These are phyloP conservation scores for Evernia prunastri DNA, from an alignment of 495 filamentous ascomycete genomes.

Conservation along the genomic window DNA sequence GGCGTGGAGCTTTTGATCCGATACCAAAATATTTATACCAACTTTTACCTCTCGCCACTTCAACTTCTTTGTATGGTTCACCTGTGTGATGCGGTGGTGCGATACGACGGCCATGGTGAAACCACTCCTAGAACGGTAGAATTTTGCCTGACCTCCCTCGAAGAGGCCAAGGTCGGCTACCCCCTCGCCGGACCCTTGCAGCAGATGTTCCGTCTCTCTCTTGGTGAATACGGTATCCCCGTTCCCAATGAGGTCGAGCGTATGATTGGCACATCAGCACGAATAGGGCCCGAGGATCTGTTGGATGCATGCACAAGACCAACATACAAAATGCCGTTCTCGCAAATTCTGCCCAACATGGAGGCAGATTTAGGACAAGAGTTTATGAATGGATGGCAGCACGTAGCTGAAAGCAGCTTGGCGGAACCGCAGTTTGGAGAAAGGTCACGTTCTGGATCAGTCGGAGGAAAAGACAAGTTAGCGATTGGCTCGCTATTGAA, in stretches of 20 bases:
- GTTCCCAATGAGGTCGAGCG: constrained; percentile 18
- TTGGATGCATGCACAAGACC: constrained; percentile 32
- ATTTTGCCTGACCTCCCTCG: constrained; percentile 30
- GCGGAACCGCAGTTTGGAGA: background rate
- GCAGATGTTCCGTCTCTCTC: constrained; percentile 31
- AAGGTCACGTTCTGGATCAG: background rate
- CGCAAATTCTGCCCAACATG: constrained; percentile 23
- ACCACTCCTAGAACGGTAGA: constrained; percentile 23
- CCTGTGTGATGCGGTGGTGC: constrained; percentile 30
- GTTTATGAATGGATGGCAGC: constrained; percentile 14
- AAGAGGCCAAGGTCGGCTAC: constrained; percentile 29
- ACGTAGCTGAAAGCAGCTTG: constrained; percentile 10
- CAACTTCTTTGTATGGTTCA: constrained; percentile 35
- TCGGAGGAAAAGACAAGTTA: constrained; percentile 1
- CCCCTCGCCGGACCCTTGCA: constrained; percentile 32
- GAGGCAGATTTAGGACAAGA: constrained; percentile 10
- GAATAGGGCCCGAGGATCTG: constrained; percentile 28
- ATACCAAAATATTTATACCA: constrained; percentile 28
- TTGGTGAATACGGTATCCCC: constrained; percentile 25
- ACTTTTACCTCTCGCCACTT: constrained; percentile 31
- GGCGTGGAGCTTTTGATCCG: constrained; percentile 15
- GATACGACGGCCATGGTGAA: constrained; percentile 18
- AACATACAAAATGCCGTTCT: constrained; percentile 29
- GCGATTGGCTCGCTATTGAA: constrained; percentile 16
- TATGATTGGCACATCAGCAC: constrained; percentile 10